Evolutionary conservation across 2,329 filamentous ascomycete genomes (phyloP), one percentile per base, ranked within the genome.

Genomic region (Epichloe sp.): DNA sequence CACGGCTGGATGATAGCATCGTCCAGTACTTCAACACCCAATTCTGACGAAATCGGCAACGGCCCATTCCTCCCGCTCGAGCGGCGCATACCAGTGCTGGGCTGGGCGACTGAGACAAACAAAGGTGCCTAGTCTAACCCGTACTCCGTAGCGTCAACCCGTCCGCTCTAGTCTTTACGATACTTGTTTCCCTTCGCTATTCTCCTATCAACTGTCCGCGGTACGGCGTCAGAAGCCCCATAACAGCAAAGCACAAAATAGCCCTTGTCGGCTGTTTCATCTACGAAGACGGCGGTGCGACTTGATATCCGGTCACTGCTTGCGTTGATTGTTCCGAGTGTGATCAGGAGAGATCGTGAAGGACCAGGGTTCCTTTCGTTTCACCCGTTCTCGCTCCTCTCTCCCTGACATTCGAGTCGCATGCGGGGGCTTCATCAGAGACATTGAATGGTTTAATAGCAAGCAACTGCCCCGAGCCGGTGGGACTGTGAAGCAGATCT

Each of bases 1-100:
- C 36, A 26, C 19, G 23, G 38, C 15, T 38, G 45, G 10, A 38
- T 38, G 14, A 21, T 15, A 36, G 26, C 47, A 12, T 42, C 38
- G 15, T 34, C 35, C 44, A 21, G n/a, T 19, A 17, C 34, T 17
- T 35, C 23, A 3, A n/a, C 8, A 14, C 5, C 14, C 40, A 37
- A n/a, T 14, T 17, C 35, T 15, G 19, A 23, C 31, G 19, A 36
- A 43, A 43, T 26, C 14, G 31, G 23, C 47, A 43, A 8, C 47
- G 14, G 41, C 15, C 31, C 37, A 42, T 49, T 43, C 44, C 44
- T 42, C 8, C 34, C 38, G 19, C 41, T 38, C 31, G 41, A 44
- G 10, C 40, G 23, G 6, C n/a, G n/a, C 48, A 51, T 53, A 19
- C 52, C 52, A 50, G 48, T 35, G 15, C 36, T 36, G 26, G 48